phyloP scores from a whole-genome alignment of 192 early-diverging fungal genomes.

The Gonapodya prolifera region DNA sequence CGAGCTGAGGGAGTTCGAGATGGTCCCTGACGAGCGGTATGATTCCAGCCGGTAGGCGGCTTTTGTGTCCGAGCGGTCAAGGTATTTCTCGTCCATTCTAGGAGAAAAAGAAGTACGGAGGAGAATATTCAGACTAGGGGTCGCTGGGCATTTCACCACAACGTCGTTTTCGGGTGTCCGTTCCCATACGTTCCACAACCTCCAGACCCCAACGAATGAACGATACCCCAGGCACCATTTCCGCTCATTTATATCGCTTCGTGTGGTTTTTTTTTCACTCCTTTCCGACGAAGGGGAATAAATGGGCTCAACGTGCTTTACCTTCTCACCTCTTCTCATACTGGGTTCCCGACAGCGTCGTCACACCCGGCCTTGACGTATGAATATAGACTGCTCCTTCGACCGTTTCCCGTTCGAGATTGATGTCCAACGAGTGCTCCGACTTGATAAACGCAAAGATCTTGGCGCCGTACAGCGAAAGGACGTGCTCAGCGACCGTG shows the following conservation, averaged over 20 bases:
- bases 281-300: no score
- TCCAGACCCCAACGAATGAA: no score
- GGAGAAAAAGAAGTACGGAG: slow-evolving; percentile 6
- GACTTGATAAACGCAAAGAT: slow-evolving; percentile 83
- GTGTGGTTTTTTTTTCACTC: no score
- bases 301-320: no score
- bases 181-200: no score
- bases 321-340: slow-evolving; percentile 49
- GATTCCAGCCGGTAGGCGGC: slow-evolving; percentile 85
- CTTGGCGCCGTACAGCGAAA: slow-evolving; percentile 91
- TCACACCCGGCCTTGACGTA: slow-evolving; percentile 84
- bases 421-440: slow-evolving; percentile 65
- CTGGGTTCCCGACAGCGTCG: slow-evolving; percentile 69
- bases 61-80: slow-evolving; percentile 59
- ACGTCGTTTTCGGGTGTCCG: no score
- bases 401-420: slow-evolving; percentile 80
- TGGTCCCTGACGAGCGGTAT: slow-evolving; percentile 88
- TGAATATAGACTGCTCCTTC: slow-evolving; percentile 93
- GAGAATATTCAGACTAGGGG: no score
- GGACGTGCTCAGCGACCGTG: slow-evolving; percentile 88
- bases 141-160: no score
- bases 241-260: no score
- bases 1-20: slow-evolving; percentile 63
- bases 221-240: no score
- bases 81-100: slow-evolving; percentile 81